Evolutionary conservation across 352 stramenopile genomes (phyloP), one percentile per base, ranked within the genome.

Genomic region (Pythium oligandrum): DNA sequence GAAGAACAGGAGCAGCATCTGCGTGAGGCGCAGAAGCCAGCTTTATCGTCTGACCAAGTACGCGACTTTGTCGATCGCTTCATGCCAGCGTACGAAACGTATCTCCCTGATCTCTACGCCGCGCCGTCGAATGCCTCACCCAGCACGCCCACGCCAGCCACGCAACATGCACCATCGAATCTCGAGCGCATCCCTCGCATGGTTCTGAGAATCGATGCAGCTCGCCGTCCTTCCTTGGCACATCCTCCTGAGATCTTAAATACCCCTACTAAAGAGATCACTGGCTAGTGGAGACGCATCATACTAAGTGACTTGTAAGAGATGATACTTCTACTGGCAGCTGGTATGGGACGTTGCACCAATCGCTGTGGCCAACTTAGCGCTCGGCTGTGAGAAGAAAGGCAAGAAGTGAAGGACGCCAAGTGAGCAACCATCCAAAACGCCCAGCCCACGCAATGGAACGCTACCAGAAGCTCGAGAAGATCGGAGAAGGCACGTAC

Each of bases 401-500:
- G 17, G 17, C 17, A 26, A 26, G 17, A 26, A 26, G 17, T 26
- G 17, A 26, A 26, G 17, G 17, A 26, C 17, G 17, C 17, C 17
- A 26, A 26, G 17, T 26, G 17, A 26, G 17, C 17, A 26, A 26
- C 17, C 17, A 26, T 26, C 17, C 17, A 26, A 26, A 26, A 26
- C 17, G 17, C 17, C 17, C 17, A 26, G 17, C 17, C 17, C 17
- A 52, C 32, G 30, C 12, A 38, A 94, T 96, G 86, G 84, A 96
- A 70, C 80, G 83, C 48, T 99, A 98, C 70, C 78, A 97, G 68
- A 96, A 97, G 69, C 75, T 98, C 17, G 95, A 98, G 75, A 97
- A 99, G 70, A 95, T 99, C 61, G 96, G 96, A 39, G 93, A 98
- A 64, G 96, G 96, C 50, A 99, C 97, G 17, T 99, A 99, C 66